phyloP scores from a whole-genome alignment of 2,329 filamentous ascomycete genomes.

The Verticillium tricorpus region DNA sequence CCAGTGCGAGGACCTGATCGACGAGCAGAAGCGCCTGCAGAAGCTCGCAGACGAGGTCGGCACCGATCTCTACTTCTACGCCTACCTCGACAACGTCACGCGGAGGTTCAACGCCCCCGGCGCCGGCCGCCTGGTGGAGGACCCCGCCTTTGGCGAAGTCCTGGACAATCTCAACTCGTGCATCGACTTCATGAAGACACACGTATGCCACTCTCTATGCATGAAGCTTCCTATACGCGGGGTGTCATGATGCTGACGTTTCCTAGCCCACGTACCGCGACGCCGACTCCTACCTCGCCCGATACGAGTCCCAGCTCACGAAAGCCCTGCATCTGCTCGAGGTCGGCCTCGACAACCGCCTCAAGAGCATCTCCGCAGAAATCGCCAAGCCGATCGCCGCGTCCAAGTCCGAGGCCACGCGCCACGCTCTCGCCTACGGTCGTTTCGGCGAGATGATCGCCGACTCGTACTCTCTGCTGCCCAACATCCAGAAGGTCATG shows the following conservation, averaged over 20 bases:
- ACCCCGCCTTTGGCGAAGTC: conserved; percentile 83
- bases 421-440: conserved; percentile 55
- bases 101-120: conserved; percentile 88
- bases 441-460: conserved; percentile 55
- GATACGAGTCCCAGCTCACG: conserved; percentile 76
- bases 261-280: conserved; percentile 75
- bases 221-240: background rate
- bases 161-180: conserved; percentile 83
- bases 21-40: conserved; percentile 75
- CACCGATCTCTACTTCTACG: conserved; percentile 89
- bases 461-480: conserved; percentile 51
- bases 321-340: conserved; percentile 60
- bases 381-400: conserved; percentile 48
- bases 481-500: conserved; percentile 50
- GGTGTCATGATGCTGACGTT: too few species aligned
- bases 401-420: conserved; percentile 54
- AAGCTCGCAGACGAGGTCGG: conserved; percentile 79
- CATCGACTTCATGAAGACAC: conserved; percentile 84
- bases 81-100: conserved; percentile 87
- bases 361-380: conserved; percentile 51
- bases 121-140: conserved; percentile 78
- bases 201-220: conserved; percentile 29
- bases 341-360: conserved; percentile 47
- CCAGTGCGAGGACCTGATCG: conserved; percentile 83
- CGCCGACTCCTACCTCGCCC: conserved; percentile 78